Evolutionary conservation across 148 eudicot species (phyloP).

Genomic region (Camellia sinensis): DNA sequence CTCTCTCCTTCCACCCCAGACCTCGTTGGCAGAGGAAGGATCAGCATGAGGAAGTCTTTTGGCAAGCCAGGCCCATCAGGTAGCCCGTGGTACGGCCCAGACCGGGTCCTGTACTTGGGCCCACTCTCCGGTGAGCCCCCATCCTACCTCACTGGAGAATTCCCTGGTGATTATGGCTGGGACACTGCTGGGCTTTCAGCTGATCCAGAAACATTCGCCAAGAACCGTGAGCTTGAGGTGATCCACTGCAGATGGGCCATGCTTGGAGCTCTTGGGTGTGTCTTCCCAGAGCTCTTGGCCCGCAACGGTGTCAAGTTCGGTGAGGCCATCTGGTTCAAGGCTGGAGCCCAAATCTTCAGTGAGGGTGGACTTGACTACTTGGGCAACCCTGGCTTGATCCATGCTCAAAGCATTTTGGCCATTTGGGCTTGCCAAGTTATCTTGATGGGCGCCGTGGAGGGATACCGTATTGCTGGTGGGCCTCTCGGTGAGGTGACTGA

Average conservation of each 20-base stretch:
- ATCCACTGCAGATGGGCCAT: constrained; percentile 36
- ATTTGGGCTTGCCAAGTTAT: constrained; percentile 40
- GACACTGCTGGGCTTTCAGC: constrained; percentile 39
- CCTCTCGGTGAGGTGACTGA: constrained; percentile 35
- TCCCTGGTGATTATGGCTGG: constrained; percentile 38
- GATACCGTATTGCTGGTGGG: constrained; percentile 41
- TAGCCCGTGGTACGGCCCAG: constrained; percentile 36
- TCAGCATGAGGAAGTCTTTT: constrained; percentile 27
- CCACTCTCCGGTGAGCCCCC: constrained; percentile 37
- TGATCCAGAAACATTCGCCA: constrained; percentile 34
- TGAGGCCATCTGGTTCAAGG: constrained; percentile 48
- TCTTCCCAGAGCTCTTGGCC: constrained; percentile 43
- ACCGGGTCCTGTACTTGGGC: constrained; percentile 36
- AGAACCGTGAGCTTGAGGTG: constrained; percentile 36
- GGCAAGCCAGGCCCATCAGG: constrained; percentile 10
- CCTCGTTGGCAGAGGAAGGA: constrained; percentile 19
- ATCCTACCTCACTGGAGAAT: constrained; percentile 34
- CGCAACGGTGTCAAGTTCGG: constrained; percentile 42
- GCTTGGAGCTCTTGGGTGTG: constrained; percentile 42
- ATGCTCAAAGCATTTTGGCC: constrained; percentile 39
- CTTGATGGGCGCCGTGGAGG: constrained; percentile 44
- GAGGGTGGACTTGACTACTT: constrained; percentile 38
- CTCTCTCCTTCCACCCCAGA: constrained; percentile 18
- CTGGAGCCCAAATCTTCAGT: constrained; percentile 39
- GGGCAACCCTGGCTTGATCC: constrained; percentile 41